phyloP scores from a whole-genome alignment of 192 early-diverging fungal genomes.

The Coemansia asiatica region DNA sequence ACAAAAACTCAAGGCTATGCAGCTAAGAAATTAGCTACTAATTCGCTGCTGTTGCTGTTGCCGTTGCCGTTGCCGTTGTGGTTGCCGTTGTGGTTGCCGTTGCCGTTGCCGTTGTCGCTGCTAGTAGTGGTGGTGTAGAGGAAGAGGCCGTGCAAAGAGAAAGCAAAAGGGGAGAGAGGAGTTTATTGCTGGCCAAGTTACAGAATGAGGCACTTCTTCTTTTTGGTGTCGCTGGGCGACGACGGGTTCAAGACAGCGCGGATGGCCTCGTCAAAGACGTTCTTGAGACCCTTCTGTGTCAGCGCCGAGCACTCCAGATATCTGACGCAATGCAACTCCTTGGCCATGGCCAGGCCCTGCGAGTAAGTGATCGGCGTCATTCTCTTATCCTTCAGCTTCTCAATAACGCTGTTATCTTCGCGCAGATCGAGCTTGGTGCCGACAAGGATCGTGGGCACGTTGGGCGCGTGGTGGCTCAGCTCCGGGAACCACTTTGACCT shows the following conservation, averaged over 20 bases:
- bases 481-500: conserved; percentile 98
- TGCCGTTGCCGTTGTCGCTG: no score
- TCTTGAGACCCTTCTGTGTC: conserved; percentile 97
- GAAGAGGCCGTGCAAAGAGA: neutral
- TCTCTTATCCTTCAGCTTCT: conserved; percentile 81
- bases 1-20: no score
- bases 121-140: no score
- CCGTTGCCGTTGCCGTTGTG: no score
- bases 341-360: conserved; percentile 85
- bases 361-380: conserved; percentile 85
- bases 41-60: no score
- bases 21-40: no score
- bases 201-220: conserved; percentile 76
- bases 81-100: no score
- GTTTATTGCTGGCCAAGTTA: conserved; percentile 38
- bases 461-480: conserved; percentile 92
- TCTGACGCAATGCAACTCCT: conserved; percentile 86
- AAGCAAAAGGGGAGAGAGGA: neutral
- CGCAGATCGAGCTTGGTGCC: conserved; percentile 98
- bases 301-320: conserved; percentile 98
- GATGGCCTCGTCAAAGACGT: conserved; percentile 98
- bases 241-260: conserved; percentile 85
- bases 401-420: conserved; percentile 88
- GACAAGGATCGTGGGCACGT: conserved; percentile 88
- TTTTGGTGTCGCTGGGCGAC: conserved; percentile 59